Evolutionary conservation across 2,329 filamentous ascomycete species (phyloP), one percentile per base, ranked within the genome.

Genomic region (Sarocladium oryzae): DNA sequence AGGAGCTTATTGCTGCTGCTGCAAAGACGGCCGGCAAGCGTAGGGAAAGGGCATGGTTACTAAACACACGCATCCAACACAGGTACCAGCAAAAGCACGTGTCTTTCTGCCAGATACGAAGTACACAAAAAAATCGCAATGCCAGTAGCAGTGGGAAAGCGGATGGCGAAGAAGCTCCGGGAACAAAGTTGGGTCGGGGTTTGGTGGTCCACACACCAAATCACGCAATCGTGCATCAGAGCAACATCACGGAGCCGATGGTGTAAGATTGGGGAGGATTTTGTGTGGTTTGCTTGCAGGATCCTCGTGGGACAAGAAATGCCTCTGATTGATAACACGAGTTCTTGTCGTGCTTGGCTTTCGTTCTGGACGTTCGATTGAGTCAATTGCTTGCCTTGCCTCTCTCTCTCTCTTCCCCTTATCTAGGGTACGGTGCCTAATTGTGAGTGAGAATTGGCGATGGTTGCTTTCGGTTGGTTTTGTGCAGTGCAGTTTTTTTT

Each of bases 161-260:
- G 28, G 30, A 37, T 49, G 46, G 46, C 33, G 46, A 37, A 36
- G 21, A 49, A 49, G 18, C 46, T 49, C 46, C 46, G 46, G 46
- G 33, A 49, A 49, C 46, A 49, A 49, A 49, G 18, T 49, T 49
- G 10, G 46, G 8, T 48, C 30, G 46, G 30, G 46, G 36, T 36
- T 18, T 36, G 30, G 30, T 36, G 46, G 30, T 49, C 46, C 46
- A 49, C 46, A 23, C 33, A n/a, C 30, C 30, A 36, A 37, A 49
- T 49, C 46, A 49, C 46, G 46, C 46, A 49, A 49, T 49, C 46
- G 46, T 6, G 13, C 9, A 20, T 7, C 30, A 26, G 15, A 10
- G 21, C 8, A 49, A 32, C 46, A 49, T 49, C 46, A 49, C 30
- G 40, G 40, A 26, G 40, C 40, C 40, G 40, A 26, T 15, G 23